These are phyloP conservation scores for Naumovozyma dairenensis DNA, from an alignment of 805 yeast genomes.

Conservation along the genomic window DNA sequence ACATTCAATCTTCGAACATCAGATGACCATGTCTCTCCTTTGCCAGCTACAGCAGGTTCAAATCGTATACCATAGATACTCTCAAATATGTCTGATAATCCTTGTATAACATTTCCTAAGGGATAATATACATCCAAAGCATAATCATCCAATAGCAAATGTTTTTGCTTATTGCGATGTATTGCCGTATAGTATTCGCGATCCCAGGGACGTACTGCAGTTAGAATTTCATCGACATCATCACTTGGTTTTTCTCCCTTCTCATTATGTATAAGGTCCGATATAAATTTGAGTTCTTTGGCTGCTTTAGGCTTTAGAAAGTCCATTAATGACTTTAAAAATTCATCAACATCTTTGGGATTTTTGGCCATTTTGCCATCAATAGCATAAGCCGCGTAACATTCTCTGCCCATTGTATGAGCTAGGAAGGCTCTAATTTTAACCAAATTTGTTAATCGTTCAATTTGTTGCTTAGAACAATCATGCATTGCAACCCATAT, in stretches of 20 bases:
- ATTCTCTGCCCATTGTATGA: constrained; percentile 54
- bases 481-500: constrained; percentile 71
- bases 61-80: constrained; percentile 69
- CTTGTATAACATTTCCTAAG: constrained; percentile 76
- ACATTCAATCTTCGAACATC: constrained; percentile 80
- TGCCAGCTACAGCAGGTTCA: constrained; percentile 48
- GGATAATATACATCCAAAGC: constrained; percentile 68
- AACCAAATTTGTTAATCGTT: constrained; percentile 47
- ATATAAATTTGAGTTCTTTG: constrained; percentile 45
- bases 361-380: constrained; percentile 82
- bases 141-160: neutral
- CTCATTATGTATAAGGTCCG: constrained; percentile 29
- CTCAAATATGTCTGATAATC: constrained; percentile 62
- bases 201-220: constrained; percentile 78
- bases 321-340: constrained; percentile 49
- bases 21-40: constrained; percentile 81
- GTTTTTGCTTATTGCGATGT: neutral
- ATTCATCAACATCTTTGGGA: constrained; percentile 66
- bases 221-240: constrained; percentile 31
- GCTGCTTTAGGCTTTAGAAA: constrained; percentile 45
- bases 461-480: constrained; percentile 53
- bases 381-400: constrained; percentile 72
- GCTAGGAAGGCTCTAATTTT: constrained; percentile 64
- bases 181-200: constrained; percentile 47
- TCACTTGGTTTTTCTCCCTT: constrained; percentile 10